Percentiles rank a stretch among this genome's conserved stretches.
Conservation (phyloP, 2,329 filamentous ascomycete species). For the Fusarium subtropicale region DNA sequence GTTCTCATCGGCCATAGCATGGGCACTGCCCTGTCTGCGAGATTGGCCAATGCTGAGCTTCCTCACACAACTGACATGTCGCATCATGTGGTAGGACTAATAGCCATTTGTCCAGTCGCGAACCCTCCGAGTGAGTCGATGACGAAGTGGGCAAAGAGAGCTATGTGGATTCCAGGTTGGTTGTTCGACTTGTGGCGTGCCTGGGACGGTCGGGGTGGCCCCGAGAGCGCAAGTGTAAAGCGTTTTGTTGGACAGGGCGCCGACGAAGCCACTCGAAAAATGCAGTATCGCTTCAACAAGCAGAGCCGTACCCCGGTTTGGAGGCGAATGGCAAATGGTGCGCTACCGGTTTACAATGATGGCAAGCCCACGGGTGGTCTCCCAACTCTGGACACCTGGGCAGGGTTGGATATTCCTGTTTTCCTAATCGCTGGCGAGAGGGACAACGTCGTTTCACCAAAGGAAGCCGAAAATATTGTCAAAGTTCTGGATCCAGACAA, state of each 20-base stretch:
- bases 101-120: slow-evolving; percentile 84
- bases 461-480: slow-evolving; percentile 76
- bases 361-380: slow-evolving; percentile 71
- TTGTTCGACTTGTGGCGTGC: slow-evolving; percentile 81
- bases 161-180: slow-evolving; percentile 76
- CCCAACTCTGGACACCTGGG: slow-evolving; percentile 78
- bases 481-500: slow-evolving; percentile 51
- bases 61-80: slow-evolving; percentile 65
- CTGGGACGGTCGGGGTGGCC: slow-evolving; percentile 83
- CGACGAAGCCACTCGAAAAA: slow-evolving; percentile 71
- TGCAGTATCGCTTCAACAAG: slow-evolving; percentile 81
- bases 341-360: slow-evolving; percentile 69
- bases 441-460: slow-evolving; percentile 80
- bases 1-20: slow-evolving; percentile 90
- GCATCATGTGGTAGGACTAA: slow-evolving; percentile 76
- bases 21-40: slow-evolving; percentile 82
- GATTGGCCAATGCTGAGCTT: slow-evolving; percentile 66
- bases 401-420: slow-evolving; percentile 76
- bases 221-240: slow-evolving; percentile 79
- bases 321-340: slow-evolving; percentile 81
- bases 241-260: slow-evolving; percentile 79
- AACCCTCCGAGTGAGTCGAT: slow-evolving; percentile 67
- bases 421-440: slow-evolving; percentile 82
- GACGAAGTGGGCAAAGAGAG: slow-evolving; percentile 59
- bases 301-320: slow-evolving; percentile 87